Conservation (phyloP, 2,329 filamentous ascomycete species). For the Sporothrix humicola region DNA sequence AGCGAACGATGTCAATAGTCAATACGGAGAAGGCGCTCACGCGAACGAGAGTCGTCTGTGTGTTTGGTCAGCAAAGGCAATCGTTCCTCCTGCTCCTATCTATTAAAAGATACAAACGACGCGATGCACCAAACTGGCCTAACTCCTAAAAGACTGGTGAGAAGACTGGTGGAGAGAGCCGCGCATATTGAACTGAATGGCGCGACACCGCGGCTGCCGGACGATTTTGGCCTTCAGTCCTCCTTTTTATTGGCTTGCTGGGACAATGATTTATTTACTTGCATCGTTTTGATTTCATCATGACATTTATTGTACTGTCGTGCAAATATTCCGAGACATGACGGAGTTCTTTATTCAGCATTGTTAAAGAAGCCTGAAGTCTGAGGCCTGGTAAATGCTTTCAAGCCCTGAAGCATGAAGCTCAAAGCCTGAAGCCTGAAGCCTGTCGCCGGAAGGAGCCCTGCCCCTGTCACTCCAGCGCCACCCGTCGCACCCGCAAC, state of each 20-base stretch:
- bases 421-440: background rate
- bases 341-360: background rate
- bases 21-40: background rate
- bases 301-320: background rate
- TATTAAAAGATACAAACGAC: conserved; percentile 21
- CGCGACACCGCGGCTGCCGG: conserved; percentile 13
- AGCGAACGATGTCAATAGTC: too few species aligned
- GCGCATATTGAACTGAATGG: conserved; percentile 8
- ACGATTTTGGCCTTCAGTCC: background rate
- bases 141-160: background rate
- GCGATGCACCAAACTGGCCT: conserved; percentile 12
- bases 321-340: background rate
- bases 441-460: background rate
- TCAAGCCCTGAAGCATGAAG: too few species aligned
- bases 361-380: background rate
- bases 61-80: background rate
- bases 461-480: background rate
- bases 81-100: background rate
- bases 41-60: background rate
- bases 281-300: background rate
- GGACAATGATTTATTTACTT: background rate
- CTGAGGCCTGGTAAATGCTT: background rate
- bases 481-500: conserved; percentile 2
- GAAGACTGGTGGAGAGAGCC: background rate
- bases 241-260: background rate